phyloP scores from a whole-genome alignment of 2,329 filamentous ascomycete species.

The Rugonectria rugulosa region DNA sequence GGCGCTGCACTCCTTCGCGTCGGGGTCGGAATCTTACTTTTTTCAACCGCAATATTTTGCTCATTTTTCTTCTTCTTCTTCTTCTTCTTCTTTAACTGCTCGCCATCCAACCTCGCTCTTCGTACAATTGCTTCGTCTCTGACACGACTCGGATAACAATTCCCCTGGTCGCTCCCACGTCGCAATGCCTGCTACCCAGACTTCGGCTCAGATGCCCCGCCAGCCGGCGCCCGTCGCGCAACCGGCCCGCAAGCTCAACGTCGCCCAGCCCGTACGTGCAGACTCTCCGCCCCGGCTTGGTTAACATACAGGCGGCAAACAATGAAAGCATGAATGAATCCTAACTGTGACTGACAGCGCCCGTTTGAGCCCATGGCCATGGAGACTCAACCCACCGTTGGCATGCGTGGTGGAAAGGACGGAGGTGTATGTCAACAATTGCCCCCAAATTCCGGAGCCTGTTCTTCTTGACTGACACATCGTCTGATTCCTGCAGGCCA shows the following conservation, averaged over 20 bases:
- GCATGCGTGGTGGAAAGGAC: slow-evolving; percentile 46
- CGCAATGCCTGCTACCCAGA: slow-evolving; percentile 28
- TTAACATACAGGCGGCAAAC: no score
- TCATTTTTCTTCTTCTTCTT: no score
- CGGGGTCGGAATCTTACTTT: background rate
- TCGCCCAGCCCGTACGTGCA: slow-evolving; percentile 47
- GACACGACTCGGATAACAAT: background rate
- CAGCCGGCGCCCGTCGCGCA: slow-evolving; percentile 43
- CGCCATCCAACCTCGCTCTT: background rate
- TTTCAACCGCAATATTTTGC: no score
- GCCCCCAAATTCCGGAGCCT: background rate
- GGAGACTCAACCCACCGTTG: slow-evolving; percentile 34
- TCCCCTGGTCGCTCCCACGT: background rate
- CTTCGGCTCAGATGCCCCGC: slow-evolving; percentile 41
- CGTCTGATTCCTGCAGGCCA: slow-evolving; percentile 38
- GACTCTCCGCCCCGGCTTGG: slow-evolving; percentile 11
- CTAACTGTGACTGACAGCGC: slow-evolving; percentile 35
- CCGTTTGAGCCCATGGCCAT: slow-evolving; percentile 46
- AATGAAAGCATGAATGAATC: background rate
- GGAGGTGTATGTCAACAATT: slow-evolving; percentile 43
- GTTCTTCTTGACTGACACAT: background rate
- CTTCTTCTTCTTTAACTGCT: background rate
- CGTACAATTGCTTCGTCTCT: background rate
- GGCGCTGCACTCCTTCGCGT: slow-evolving; percentile 10
- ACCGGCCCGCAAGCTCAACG: slow-evolving; percentile 36